Percentiles rank a stretch among this genome's conserved stretches.
These are phyloP conservation scores for Verticillium nubilum DNA, from an alignment of 2,329 filamentous ascomycete genomes.

Conservation along the genomic window DNA sequence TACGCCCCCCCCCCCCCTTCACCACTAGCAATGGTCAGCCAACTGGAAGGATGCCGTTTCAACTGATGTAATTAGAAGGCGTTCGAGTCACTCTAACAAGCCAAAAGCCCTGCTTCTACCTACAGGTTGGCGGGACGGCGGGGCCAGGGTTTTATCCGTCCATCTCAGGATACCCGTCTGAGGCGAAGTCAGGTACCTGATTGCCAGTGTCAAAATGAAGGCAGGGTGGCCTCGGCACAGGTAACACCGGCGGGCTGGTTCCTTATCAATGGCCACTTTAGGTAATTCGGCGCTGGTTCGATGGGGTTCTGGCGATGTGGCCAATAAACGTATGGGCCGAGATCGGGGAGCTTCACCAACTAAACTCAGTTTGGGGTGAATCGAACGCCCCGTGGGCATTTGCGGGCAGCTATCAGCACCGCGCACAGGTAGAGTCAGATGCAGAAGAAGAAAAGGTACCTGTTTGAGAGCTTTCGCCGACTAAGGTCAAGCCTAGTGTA, in stretches of 20 bases:
- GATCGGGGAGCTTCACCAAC: slow-evolving; percentile 9
- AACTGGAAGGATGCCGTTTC: not conserved
- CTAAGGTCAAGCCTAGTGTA: slow-evolving; percentile 6
- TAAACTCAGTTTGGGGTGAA: slow-evolving; percentile 4
- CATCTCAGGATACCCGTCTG: too few relatives aligned
- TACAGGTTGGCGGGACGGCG: not conserved
- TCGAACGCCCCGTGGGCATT: slow-evolving; percentile 6
- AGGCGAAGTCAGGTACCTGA: not conserved
- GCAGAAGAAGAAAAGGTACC: not conserved
- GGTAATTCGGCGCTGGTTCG: slow-evolving; percentile 7
- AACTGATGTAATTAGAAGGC: not conserved
- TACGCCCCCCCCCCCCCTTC: not conserved
- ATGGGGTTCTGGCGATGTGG: slow-evolving; percentile 1
- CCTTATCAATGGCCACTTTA: slow-evolving; percentile 13
- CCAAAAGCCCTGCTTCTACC: too few relatives aligned
- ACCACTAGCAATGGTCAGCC: not conserved
- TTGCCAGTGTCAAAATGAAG: not conserved
- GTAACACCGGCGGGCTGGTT: slow-evolving; percentile 6
- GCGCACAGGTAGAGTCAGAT: too few relatives aligned
- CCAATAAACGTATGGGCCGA: slow-evolving; percentile 10
- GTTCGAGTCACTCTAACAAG: not conserved
- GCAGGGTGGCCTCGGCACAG: not conserved
- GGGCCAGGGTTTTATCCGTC: too few relatives aligned
- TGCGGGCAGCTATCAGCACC: slow-evolving; percentile 2
- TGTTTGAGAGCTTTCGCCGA: not conserved